Base-by-base conservation (phyloP, 2,329 filamentous ascomycete species). In the Ophiostoma sp. region DNA sequence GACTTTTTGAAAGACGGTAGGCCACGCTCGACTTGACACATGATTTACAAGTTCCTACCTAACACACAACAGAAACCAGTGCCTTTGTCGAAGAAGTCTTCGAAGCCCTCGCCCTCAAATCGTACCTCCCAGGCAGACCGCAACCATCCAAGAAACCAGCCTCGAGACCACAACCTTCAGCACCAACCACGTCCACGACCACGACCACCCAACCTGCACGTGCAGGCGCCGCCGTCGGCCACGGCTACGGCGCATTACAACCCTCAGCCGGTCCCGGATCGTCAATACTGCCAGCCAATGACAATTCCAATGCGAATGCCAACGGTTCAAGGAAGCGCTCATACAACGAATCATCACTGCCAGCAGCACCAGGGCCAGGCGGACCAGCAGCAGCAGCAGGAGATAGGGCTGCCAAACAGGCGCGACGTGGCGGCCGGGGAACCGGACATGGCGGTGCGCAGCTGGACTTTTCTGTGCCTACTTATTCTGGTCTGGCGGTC, bases 21-120 rank as follows among this genome's bases (percentile, higher is more conserved):
- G 80, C 71, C 68, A 33, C 12, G 15, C 9, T 42, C 8, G 22
- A 8, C 45, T 25, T 25, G 7, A 7, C 6, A 6, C 39, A 39
- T 9, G 19, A 31, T 9, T 6, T 8, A 45, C 39, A 11, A 22
- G n/a, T 42, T 12, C 22, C n/a, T 25, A 4, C 19, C 36, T 64
- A 64, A 64, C 33, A 17, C 9, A 33, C 12, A 12, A 2, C 31
- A 89, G 89, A 90, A 77, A 86, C 89, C 0, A 81, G 82, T 3
- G 79, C 84, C 1, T 94, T 95, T 77, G 90, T 94, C 45, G 85
- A 91, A 78, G 91, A 94, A 78, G 86, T 95, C 25, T 91, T 95
- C 78, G 81, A 87, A 69, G 88, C 89, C 5, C 87, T 95, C 74
- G 82, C 86, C 61, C 87, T 87, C 78, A 91, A 88, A 78, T 86